Percentiles rank a stretch among this genome's conserved stretches.
Evolutionary conservation across 805 yeast species (phyloP).

Genomic region (Candida vaughaniae): DNA sequence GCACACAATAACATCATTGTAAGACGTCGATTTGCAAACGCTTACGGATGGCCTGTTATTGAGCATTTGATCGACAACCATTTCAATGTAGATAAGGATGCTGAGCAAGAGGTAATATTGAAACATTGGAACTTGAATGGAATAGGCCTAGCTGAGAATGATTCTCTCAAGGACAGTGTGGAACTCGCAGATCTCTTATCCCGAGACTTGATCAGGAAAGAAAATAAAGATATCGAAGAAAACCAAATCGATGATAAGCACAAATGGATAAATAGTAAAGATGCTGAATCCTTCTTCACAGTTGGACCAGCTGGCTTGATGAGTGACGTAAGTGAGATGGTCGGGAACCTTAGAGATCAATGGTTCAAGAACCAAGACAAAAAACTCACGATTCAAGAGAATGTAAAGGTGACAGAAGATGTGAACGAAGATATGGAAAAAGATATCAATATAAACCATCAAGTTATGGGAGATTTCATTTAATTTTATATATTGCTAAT

Average conservation of each 20-base stretch:
- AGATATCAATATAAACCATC: slow-evolving; percentile 4
- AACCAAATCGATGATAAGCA: slow-evolving; percentile 23
- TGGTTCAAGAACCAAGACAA: slow-evolving; percentile 17
- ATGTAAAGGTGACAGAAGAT: slow-evolving; percentile 1
- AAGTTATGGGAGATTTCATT: slow-evolving; percentile 13
- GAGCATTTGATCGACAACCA: slow-evolving; percentile 74
- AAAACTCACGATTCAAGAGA: background rate
- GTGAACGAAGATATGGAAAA: slow-evolving; percentile 3
- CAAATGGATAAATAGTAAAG: slow-evolving; percentile 53
- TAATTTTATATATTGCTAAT: no score
- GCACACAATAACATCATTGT: slow-evolving; percentile 94
- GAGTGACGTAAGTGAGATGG: slow-evolving; percentile 59
- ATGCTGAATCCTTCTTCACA: slow-evolving; percentile 40
- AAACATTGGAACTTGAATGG: slow-evolving; percentile 4
- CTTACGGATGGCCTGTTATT: slow-evolving; percentile 94
- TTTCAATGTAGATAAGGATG: slow-evolving; percentile 34
- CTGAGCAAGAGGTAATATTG: slow-evolving; percentile 13
- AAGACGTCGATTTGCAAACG: slow-evolving; percentile 83
- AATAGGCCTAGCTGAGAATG: slow-evolving; percentile 21
- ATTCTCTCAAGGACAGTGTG: slow-evolving; percentile 9
- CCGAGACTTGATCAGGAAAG: slow-evolving; percentile 34
- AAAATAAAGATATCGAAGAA: slow-evolving; percentile 34
- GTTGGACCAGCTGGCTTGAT: slow-evolving; percentile 75
- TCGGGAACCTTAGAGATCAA: slow-evolving; percentile 45
- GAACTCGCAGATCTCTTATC: slow-evolving; percentile 29